phyloP scores from a whole-genome alignment of 805 yeast species.

The Debaryomyces tyrocola region DNA sequence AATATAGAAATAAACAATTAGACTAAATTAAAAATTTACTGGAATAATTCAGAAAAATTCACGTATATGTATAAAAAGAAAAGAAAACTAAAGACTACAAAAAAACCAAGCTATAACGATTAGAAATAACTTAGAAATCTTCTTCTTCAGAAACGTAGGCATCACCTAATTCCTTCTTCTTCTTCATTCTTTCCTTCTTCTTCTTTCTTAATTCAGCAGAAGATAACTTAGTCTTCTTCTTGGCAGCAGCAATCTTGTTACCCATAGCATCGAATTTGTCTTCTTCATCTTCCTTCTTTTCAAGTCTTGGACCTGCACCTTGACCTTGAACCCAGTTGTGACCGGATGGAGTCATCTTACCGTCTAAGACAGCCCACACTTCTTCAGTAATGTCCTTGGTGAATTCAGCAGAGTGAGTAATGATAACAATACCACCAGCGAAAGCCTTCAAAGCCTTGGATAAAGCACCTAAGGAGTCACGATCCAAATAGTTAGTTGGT shows the following conservation, averaged over 20 bases:
- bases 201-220: conserved; percentile 99
- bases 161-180: conserved; percentile 99
- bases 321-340: conserved; percentile 99
- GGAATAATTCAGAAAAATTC: not conserved
- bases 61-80: conserved; percentile 6
- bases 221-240: conserved; percentile 96
- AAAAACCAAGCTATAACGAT: not conserved
- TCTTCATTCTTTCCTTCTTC: conserved; percentile 99
- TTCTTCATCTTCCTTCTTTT: conserved; percentile 95
- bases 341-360: conserved; percentile 99
- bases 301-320: conserved; percentile 99
- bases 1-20: conserved; percentile 9
- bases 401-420: conserved; percentile 99
- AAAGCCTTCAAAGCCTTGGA: conserved; percentile 98
- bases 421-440: conserved; percentile 99
- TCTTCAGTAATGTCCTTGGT: conserved; percentile 99
- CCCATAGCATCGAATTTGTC: conserved; percentile 99
- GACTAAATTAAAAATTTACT: not conserved
- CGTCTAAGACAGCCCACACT: conserved; percentile 99
- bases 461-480: conserved; percentile 99
- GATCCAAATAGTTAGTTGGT: conserved; percentile 98
- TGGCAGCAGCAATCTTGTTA: conserved; percentile 95
- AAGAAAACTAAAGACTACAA: conserved; percentile 10
- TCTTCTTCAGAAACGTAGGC: conserved; percentile 87
- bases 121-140: conserved; percentile 46